Base-by-base conservation (phyloP, 202 grass and related monocot genomes). In the Musa balbisiana region DNA sequence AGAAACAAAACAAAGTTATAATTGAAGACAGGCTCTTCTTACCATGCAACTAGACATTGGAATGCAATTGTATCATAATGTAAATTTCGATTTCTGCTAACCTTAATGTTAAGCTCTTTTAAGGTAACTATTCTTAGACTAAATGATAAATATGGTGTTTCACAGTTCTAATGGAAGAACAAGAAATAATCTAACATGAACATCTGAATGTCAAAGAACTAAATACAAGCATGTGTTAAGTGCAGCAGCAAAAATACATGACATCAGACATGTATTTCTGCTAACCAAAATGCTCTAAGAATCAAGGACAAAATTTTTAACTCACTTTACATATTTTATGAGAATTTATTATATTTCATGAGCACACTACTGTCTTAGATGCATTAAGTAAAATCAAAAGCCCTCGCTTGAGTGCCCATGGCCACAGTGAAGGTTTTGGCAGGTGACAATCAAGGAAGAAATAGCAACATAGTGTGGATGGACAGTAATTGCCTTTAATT, bases 1-100 rank as follows among this genome's bases (percentile, higher is more conserved):
- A 87, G 6, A 85, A 64, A 82, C 64, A 26, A 76, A 78, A 77
- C n/a, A 24, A 87, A 64, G 78, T 79, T 22, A 64, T 1, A 20
- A 27, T 29, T 10, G 22, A 56, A 33, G 53, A 55, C 29, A 74
- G n/a, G 52, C 26, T 10, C 11, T 26, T 55, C 6, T 1, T 72
- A 27, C 14, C 11, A 55, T 56, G 21, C 51, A 56, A 73, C 22
- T 55, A 26, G 11, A 55, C 9, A 15, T 70, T 51, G 19, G 67
- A 51, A 51, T 21, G 67, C 10, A 8, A 51, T n/a, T 60, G 56
- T n/a, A 60, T 60, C 15, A 19, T 17, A 51, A 50, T 20, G 12
- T 51, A 51, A 70, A 14, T 1, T 13, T 65, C 1, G 20, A 65
- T 11, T 14, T 23, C 24, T 3, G 22, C 23, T 65, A 26, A 24